A percentile compares a stretch with the other conserved stretches of the same genome.
Conservation (phyloP, 2,329 filamentous ascomycete species). For the Shiraia sp. region DNA sequence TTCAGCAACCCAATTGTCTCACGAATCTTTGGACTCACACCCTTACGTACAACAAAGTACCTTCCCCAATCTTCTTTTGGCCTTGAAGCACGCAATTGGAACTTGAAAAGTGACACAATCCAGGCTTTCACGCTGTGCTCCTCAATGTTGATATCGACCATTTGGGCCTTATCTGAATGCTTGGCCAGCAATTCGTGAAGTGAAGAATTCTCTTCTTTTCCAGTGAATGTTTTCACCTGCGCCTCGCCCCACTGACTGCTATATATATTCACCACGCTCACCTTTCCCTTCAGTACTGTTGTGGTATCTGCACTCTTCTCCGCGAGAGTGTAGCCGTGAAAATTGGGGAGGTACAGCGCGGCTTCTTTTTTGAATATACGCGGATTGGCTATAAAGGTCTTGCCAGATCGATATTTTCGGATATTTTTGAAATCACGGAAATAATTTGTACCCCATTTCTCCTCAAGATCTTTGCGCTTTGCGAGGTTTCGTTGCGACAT, state of each 20-base stretch:
- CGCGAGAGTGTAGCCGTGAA: slow-evolving; percentile 76
- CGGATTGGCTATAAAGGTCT: slow-evolving; percentile 85
- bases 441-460: slow-evolving; percentile 82
- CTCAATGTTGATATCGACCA: slow-evolving; percentile 87
- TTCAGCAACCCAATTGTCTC: slow-evolving; percentile 74
- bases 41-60: slow-evolving; percentile 64
- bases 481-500: slow-evolving; percentile 62
- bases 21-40: slow-evolving; percentile 59
- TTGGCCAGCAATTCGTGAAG: slow-evolving; percentile 65
- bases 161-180: slow-evolving; percentile 64
- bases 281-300: slow-evolving; percentile 69
- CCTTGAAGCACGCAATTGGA: slow-evolving; percentile 53
- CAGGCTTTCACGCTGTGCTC: slow-evolving; percentile 70
- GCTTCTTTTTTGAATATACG: slow-evolving; percentile 81
- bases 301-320: slow-evolving; percentile 67
- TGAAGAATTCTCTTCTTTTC: slow-evolving; percentile 66
- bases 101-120: slow-evolving; percentile 60
- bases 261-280: slow-evolving; percentile 80
- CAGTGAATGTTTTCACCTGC: slow-evolving; percentile 74
- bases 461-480: slow-evolving; percentile 73
- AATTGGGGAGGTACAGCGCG: slow-evolving; percentile 91
- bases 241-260: slow-evolving; percentile 83
- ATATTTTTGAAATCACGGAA: slow-evolving; percentile 95
- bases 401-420: slow-evolving; percentile 74
- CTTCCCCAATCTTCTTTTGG: slow-evolving; percentile 56